Evolutionary conservation across 2,329 filamentous ascomycete genomes (phyloP), one percentile per base, ranked within the genome.

Genomic region (Cladorrhinum sp.): DNA sequence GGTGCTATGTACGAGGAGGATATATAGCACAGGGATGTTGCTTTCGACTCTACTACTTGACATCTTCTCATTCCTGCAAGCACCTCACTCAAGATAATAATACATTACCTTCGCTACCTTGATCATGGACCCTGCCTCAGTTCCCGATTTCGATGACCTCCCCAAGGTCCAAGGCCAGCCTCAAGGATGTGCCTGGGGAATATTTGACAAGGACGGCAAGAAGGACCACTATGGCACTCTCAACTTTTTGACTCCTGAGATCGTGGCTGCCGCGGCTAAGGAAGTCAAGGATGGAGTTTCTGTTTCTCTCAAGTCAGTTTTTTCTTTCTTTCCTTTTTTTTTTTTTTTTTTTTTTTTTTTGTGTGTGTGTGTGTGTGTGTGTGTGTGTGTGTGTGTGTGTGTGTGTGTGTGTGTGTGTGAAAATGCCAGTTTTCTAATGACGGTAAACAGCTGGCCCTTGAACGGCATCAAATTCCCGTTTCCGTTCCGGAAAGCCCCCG

Each of bases 171-270:
- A 76, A 16, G 75, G 72, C 23, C 78, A 79, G 73, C 78, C 77
- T 0, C 73, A 78, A 53, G 78, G 79, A 9, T 82, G 78, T 57
- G 78, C 78, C 3, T 84, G 81, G 81, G 81, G 81, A 1, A 9
- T 83, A 2, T 82, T 82, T 58, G 80, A 82, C 69, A 77, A 76
- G 55, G 74, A 78, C 57, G 79, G 78, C 13, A 70, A 77, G 55
- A 81, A 80, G 50, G 81, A 85, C 50, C 64, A 78, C 20, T 67
- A 80, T 6, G 82, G 81, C 2, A 83, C 80, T 0, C 70, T 85
- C 24, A 85, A 85, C 66, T 74, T 82, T 6, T 71, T 85, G 2
- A 84, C 80, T 0, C 76, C 78, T 0, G 70, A 75, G 0, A 75
- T 81, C 2, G 71, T 79, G 3, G 73, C 72, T 20, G 74, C 69